Evolutionary conservation across 371 early-diverging fungal genomes (phyloP).

Genomic region (Mortierella sp.): DNA sequence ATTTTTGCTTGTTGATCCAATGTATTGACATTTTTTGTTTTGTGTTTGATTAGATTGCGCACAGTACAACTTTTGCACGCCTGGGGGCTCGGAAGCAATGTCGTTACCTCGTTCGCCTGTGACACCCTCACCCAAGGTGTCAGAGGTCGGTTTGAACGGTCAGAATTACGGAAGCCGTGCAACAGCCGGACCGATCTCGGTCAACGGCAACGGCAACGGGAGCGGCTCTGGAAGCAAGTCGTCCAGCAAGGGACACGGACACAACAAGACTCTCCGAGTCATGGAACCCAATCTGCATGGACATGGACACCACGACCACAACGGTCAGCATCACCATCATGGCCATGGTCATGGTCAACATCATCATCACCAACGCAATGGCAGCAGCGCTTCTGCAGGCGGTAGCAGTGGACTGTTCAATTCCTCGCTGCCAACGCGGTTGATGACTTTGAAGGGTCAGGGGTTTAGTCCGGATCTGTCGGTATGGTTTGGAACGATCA

Average conservation of each 20-base stretch:
- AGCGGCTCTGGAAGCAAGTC: conserved; percentile 43
- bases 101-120: conserved; percentile 47
- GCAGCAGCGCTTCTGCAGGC: conserved; percentile 11
- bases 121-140: conserved; percentile 40
- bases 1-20: too few species aligned
- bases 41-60: conserved; percentile 67
- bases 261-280: conserved; percentile 29
- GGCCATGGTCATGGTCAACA: not conserved
- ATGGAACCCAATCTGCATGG: conserved; percentile 26
- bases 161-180: conserved; percentile 41
- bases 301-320: conserved; percentile 12
- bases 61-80: conserved; percentile 81
- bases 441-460: conserved; percentile 69
- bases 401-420: conserved; percentile 12
- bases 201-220: conserved; percentile 29
- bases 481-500: conserved; percentile 81
- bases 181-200: conserved; percentile 36
- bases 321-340: conserved; percentile 32
- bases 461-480: conserved; percentile 76
- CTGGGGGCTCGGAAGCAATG: conserved; percentile 59
- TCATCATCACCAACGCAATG: conserved; percentile 27
- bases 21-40: not conserved
- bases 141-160: conserved; percentile 33
- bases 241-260: conserved; percentile 33
- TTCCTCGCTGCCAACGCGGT: conserved; percentile 15